Conservation (phyloP, 208 protist genomes). For the Trypanosoma rangeli region DNA sequence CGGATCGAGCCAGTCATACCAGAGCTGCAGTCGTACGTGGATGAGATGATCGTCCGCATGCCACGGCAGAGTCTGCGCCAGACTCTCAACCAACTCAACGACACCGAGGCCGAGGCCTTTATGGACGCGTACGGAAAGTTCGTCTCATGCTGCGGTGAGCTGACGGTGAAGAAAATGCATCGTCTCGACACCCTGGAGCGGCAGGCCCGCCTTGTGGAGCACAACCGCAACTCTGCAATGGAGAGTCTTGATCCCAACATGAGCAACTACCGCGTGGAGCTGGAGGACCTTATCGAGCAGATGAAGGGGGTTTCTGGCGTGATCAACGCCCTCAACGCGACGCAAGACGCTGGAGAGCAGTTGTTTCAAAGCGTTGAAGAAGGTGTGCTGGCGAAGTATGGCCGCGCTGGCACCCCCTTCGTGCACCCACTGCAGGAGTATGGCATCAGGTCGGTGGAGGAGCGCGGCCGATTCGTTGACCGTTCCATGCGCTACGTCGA, state of each 20-base stretch:
- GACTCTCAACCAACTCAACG: constrained; percentile 42
- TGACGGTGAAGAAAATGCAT: constrained; percentile 86
- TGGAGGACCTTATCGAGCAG: constrained; percentile 67
- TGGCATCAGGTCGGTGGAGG: constrained; percentile 57
- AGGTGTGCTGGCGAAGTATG: constrained; percentile 42
- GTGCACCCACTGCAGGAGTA: constrained; percentile 85
- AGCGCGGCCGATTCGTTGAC: constrained; percentile 70
- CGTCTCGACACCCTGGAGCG: constrained; percentile 85
- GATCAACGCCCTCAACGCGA: constrained; percentile 79
- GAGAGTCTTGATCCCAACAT: constrained; percentile 87
- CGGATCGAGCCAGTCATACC: constrained; percentile 43
- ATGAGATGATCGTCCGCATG: constrained; percentile 52
- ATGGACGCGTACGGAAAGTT: constrained; percentile 68
- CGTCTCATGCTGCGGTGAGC: constrained; percentile 65
- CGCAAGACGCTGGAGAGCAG: constrained; percentile 78
- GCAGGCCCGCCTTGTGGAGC: constrained; percentile 70
- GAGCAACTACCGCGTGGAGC: constrained; percentile 61
- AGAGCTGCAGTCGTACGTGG: constrained; percentile 58
- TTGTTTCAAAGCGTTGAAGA: constrained; percentile 77
- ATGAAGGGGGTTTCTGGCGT: constrained; percentile 76
- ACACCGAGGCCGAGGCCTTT: constrained; percentile 53
- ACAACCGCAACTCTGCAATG: constrained; percentile 82
- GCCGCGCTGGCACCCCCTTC: constrained; percentile 44
- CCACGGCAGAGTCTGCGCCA: constrained; percentile 44
- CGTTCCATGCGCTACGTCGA: constrained; percentile 77